phyloP scores from a whole-genome alignment of 805 yeast species.

The Phaffomyces antillensis region DNA sequence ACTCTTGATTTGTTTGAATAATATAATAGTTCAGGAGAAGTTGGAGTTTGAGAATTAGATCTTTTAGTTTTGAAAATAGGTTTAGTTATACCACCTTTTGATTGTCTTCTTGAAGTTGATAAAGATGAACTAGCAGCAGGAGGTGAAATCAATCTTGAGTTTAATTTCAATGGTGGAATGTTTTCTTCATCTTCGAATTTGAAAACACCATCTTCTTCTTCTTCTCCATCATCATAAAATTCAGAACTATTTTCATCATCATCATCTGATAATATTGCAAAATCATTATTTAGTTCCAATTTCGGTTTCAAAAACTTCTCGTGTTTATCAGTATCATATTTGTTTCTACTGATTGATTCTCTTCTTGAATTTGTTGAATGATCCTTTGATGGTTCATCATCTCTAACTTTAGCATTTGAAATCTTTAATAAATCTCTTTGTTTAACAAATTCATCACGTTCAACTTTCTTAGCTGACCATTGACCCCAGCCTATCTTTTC shows the following conservation, averaged over 20 bases:
- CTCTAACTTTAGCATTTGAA: conserved; percentile 38
- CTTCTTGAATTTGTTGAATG: conserved; percentile 22
- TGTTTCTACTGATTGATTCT: conserved; percentile 24
- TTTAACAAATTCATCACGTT: conserved; percentile 27
- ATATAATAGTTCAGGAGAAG: conserved; percentile 25
- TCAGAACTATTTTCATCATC: conserved; percentile 27
- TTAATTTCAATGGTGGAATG: conserved; percentile 21
- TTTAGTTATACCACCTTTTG: conserved; percentile 19
- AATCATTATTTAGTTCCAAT: conserved; percentile 24
- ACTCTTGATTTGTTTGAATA: conserved; percentile 9
- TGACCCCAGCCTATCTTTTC: conserved; percentile 98
- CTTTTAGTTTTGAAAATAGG: conserved; percentile 21
- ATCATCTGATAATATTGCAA: conserved; percentile 22
- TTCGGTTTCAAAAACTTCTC: conserved; percentile 15
- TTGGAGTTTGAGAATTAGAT: conserved; percentile 30
- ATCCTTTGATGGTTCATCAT: conserved; percentile 19
- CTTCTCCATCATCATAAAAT: conserved; percentile 27
- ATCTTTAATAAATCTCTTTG: conserved; percentile 36
- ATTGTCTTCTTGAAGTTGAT: conserved; percentile 14
- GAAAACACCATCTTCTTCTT: conserved; percentile 23
- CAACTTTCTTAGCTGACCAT: conserved; percentile 71
- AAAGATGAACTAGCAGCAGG: conserved; percentile 9
- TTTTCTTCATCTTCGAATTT: conserved; percentile 32
- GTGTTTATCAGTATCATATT: conserved; percentile 22
- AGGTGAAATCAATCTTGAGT: conserved; percentile 18